Evolutionary conservation across 305 asterid species (phyloP), one percentile per base, ranked within the genome.

Genomic region (Fraxinus velutina): DNA sequence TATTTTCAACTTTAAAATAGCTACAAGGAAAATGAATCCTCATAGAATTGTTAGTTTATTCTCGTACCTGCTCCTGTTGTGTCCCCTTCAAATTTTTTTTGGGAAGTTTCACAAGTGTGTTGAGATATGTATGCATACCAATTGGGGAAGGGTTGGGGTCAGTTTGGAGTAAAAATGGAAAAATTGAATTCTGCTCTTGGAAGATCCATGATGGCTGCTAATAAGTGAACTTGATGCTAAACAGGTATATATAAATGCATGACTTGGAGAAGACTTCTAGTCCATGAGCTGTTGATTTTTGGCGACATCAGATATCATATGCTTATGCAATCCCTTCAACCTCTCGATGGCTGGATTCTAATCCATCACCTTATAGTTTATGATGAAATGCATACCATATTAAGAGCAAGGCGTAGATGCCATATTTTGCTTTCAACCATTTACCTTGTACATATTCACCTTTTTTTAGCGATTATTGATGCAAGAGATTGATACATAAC

Each of bases 261-360:
- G 79, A 66, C 73, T 24, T 66, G 36, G 73, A 76, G 27, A 79
- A 37, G 37, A 37, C 73, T 60, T 68, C 62, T 52, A 15, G 13
- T 77, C 75, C 64, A 73, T 82, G 79, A 76, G 79, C 83, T 5
- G 82, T 78, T 82, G 80, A 80, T 8, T 72, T 70, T 85, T 75
- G 79, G 62, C 70, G 79, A 50, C 75, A 57, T 57, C 57, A 47
- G 57, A 47, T 47, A 47, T n/a, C 5, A 15, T 3, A 47, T 42
- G 52, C n/a, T 42, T 2, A 42, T 42, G 13, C 52, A 13, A 83
- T 60, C 34, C 80, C 52, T 68, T 82, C 77, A 44, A 80, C 84
- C 50, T 79, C 66, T 52, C 15, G 77, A 66, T 82, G 73, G 81
- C 22, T 60, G 80, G 80, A 55, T 62, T 52, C 15, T 76, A 39